Evolutionary conservation across 2,329 filamentous ascomycete species (phyloP).

Genomic region (Trichoderma sp.): DNA sequence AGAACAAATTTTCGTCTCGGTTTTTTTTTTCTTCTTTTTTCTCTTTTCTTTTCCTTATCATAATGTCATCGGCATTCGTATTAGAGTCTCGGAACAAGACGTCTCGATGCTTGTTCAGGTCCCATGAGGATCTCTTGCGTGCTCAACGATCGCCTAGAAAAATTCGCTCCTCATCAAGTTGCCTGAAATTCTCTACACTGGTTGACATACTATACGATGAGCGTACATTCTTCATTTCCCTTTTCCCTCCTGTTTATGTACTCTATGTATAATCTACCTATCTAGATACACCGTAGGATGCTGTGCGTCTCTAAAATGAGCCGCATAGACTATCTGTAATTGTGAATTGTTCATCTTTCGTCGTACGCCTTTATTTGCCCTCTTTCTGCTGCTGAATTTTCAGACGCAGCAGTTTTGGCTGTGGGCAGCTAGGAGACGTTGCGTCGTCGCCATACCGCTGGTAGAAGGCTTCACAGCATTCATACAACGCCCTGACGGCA

Average conservation of each 20-base stretch:
- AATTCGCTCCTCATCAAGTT: conserved; percentile 73
- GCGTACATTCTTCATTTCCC: conserved; percentile 44
- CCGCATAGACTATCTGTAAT: background rate
- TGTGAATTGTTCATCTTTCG: background rate
- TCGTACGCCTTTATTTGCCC: conserved; percentile 28
- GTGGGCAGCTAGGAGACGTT: conserved; percentile 80
- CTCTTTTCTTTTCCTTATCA: conserved; percentile 52
- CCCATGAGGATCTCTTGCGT: conserved; percentile 80
- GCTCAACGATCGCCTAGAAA: conserved; percentile 97
- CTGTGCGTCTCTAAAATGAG: background rate
- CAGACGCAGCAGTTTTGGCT: conserved; percentile 73
- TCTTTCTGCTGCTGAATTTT: conserved; percentile 78
- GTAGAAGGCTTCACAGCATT: conserved; percentile 92
- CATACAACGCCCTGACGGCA: conserved; percentile 82
- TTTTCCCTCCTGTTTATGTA: background rate
- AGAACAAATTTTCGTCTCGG: conserved; percentile 32
- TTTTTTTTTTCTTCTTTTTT: conserved; percentile 28
- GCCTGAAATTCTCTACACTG: conserved; percentile 55
- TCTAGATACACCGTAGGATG: background rate
- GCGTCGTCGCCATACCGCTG: conserved; percentile 74
- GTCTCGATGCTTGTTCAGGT: conserved; percentile 90
- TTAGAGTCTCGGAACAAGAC: conserved; percentile 99
- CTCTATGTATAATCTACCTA: conserved; percentile 12
- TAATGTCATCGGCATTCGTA: conserved; percentile 87
- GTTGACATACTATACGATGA: conserved; percentile 46